Evolutionary conservation across 208 protist genomes (phyloP), one percentile per base, ranked within the genome.

Genomic region (Porcisia deanei): DNA sequence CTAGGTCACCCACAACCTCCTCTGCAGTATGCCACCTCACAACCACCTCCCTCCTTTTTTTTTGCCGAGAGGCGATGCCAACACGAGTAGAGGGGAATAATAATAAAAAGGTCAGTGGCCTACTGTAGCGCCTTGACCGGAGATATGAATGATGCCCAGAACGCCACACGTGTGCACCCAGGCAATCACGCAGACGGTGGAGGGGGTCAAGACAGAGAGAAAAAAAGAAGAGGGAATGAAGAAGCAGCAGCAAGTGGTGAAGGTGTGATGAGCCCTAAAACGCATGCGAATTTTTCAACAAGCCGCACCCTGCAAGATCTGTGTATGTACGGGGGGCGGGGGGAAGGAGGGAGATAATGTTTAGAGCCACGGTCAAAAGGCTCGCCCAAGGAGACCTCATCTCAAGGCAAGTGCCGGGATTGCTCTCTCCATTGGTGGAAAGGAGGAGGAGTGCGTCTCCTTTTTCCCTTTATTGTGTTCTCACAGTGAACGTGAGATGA

Each of bases 71-170:
- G 16, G 25, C 5, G 18, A 61, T 61, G 25, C 25, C 54, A 5
- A 59, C 43, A 67, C 63, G 59, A 30, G 60, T 49, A 75, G 68
- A 69, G 64, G 30, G 30, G 30, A 30, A 30, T 30, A 30, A 30
- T 30, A 30, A 30, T 30, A 30, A 77, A 73, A 53, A 58, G 45
- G 43, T 61, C 10, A 52, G 57, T 10, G 57, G 59, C n/a, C 37
- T 25, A 76, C 45, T 14, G 14, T 10, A 10, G 41, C 22, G 30
- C 30, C 30, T 30, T 30, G 30, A 18, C 25, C 10, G 25, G 25
- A 4, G 12, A 37, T 30, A 25, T 61, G 25, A 4, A 7, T 58
- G 20, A 16, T 30, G 20, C 18, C 7, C 25, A 22, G 12, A 37
- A 25, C n/a, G 16, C 4, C 55, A 22, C 53, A 45, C 30, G 30